Percentiles rank a stretch among this genome's conserved stretches.
These are phyloP conservation scores for Coniferiporia weirii DNA, from an alignment of 1,284 basidiomycete species.

Conservation along the genomic window DNA sequence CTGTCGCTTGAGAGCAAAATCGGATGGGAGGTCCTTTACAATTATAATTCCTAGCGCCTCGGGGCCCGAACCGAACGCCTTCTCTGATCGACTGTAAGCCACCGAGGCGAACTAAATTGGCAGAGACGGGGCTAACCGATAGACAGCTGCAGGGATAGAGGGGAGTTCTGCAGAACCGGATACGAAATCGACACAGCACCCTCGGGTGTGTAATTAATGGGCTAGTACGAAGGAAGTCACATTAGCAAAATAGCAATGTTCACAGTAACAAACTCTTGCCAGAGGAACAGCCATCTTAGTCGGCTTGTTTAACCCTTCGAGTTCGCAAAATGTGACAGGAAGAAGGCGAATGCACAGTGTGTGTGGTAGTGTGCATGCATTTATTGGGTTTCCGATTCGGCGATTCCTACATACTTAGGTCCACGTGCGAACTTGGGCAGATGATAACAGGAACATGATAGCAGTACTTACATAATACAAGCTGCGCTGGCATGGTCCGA, in stretches of 20 bases:
- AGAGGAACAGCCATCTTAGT: neutral
- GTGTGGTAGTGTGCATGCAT: too few species aligned
- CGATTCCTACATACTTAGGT: too few species aligned
- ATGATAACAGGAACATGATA: too few species aligned
- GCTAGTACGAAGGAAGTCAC: constrained; percentile 7
- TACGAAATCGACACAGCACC: constrained; percentile 72
- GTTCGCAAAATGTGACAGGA: neutral
- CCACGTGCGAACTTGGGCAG: too few species aligned
- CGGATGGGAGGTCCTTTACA: constrained; percentile 70
- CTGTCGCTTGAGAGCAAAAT: constrained; percentile 60
- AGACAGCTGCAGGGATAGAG: constrained; percentile 50
- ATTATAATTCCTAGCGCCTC: constrained; percentile 77
- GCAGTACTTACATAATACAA: too few species aligned
- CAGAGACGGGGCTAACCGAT: constrained; percentile 45
- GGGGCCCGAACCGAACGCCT: constrained; percentile 75
- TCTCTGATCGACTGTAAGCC: constrained; percentile 37
- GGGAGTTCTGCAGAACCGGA: constrained; percentile 50
- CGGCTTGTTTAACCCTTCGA: neutral
- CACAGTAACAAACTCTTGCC: constrained; percentile 1
- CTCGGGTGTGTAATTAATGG: constrained; percentile 42
- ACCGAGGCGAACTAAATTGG: neutral
- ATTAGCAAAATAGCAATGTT: constrained; percentile 14
- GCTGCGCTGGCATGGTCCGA: too few species aligned
- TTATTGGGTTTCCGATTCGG: too few species aligned
- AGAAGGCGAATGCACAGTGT: too few species aligned